These are phyloP conservation scores for Cordyceps sp. DNA, from an alignment of 2,329 filamentous ascomycete species.

Conservation along the genomic window DNA sequence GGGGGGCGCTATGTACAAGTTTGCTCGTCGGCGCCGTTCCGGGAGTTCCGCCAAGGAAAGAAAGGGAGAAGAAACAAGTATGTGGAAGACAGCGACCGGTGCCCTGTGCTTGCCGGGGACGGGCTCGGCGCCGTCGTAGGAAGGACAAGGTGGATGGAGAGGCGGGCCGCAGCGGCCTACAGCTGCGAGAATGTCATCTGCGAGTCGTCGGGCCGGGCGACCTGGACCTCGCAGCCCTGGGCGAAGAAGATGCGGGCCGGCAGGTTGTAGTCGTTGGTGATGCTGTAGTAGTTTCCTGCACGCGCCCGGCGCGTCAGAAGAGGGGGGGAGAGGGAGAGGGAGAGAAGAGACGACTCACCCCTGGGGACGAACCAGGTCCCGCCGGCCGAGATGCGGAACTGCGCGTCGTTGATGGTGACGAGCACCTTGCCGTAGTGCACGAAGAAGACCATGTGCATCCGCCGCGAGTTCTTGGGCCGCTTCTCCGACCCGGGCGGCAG, in stretches of 20 bases:
- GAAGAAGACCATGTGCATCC: slow-evolving; percentile 96
- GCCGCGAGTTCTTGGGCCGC: slow-evolving; percentile 76
- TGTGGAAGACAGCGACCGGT: too few species aligned
- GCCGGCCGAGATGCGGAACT: slow-evolving; percentile 71
- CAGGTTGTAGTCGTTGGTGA: slow-evolving; percentile 59
- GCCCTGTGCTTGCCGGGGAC: too few species aligned
- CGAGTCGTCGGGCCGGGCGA: background rate
- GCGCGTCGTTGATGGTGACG: slow-evolving; percentile 58
- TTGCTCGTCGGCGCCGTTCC: too few species aligned
- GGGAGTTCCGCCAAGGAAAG: too few species aligned
- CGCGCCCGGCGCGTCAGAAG: background rate
- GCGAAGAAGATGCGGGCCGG: slow-evolving; percentile 79
- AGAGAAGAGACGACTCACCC: slow-evolving; percentile 41
- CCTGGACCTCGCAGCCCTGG: slow-evolving; percentile 54
- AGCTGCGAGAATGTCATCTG: too few species aligned
- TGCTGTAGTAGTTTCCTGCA: slow-evolving; percentile 87
- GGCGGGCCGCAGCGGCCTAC: background rate
- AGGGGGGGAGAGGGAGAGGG: background rate
- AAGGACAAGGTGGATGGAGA: background rate
- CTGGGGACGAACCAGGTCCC: slow-evolving; percentile 90
- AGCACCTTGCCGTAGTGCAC: slow-evolving; percentile 69
- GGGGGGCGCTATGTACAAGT: too few species aligned
- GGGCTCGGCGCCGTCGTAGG: too few species aligned
- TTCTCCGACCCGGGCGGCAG: slow-evolving; percentile 72
- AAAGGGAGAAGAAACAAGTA: too few species aligned